Percentiles rank a stretch among this genome's conserved stretches.
Conservation (phyloP, 2,329 filamentous ascomycete species). For the Cladosporium sphaerospermum region DNA sequence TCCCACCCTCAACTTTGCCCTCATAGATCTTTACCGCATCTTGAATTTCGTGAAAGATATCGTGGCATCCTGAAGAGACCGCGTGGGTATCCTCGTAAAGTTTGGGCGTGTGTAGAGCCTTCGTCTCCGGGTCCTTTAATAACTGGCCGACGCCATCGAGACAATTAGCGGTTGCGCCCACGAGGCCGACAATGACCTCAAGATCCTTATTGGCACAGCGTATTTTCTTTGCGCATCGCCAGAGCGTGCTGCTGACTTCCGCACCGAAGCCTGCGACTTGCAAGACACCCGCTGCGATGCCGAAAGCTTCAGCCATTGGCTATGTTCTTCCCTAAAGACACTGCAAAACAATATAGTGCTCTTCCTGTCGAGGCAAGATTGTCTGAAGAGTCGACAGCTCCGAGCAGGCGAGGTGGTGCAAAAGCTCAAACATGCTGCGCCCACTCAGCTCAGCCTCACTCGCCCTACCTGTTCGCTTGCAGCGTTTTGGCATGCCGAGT, state of each 20-base stretch:
- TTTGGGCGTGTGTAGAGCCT: slow-evolving; percentile 2
- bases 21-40: not conserved
- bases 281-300: not conserved
- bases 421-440: too few relatives aligned
- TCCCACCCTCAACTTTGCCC: not conserved
- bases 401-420: too few relatives aligned
- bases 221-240: not conserved
- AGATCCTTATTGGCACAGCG: not conserved
- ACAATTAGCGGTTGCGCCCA: not conserved
- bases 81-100: slow-evolving; percentile 1
- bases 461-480: too few relatives aligned
- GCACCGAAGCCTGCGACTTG: slow-evolving; percentile 6
- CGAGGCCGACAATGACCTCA: not conserved
- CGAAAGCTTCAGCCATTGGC: slow-evolving; percentile 4
- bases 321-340: too few relatives aligned
- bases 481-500: too few relatives aligned
- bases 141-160: not conserved
- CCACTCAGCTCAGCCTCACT: too few relatives aligned
- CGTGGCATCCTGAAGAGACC: slow-evolving; percentile 1
- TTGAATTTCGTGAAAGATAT: slow-evolving; percentile 5
- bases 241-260: slow-evolving; percentile 1
- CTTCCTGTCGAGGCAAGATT: too few relatives aligned
- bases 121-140: not conserved
- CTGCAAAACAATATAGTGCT: too few relatives aligned
- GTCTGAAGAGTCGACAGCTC: too few relatives aligned